Conservation (phyloP, 2,329 filamentous ascomycete species). For the Passalora sequoiae region DNA sequence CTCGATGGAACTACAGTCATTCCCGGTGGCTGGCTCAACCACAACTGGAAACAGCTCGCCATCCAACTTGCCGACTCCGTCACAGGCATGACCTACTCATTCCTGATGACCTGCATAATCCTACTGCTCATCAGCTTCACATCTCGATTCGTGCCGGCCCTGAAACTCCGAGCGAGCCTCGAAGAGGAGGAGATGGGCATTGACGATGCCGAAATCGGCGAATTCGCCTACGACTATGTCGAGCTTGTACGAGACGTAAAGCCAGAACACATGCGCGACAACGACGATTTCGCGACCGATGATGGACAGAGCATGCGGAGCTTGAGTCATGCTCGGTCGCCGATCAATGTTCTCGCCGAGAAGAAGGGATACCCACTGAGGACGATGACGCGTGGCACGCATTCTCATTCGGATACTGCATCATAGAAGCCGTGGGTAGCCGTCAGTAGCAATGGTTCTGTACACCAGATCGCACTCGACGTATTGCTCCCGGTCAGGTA, state of each 20-base stretch:
- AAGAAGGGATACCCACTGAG: slow-evolving; percentile 10
- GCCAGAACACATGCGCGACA: slow-evolving; percentile 10
- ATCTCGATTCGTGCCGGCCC: slow-evolving; percentile 71
- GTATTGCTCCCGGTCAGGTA: no score
- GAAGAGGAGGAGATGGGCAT: slow-evolving; percentile 80
- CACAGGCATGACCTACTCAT: slow-evolving; percentile 71
- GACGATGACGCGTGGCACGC: slow-evolving; percentile 4
- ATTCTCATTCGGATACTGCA: no score
- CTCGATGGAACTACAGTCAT: slow-evolving; percentile 67
- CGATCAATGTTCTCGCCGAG: slow-evolving; percentile 4
- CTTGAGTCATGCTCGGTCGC: slow-evolving; percentile 1
- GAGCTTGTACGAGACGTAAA: slow-evolving; percentile 69
- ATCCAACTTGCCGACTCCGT: slow-evolving; percentile 81
- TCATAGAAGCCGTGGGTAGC: no score
- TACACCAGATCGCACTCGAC: no score
- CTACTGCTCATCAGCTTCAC: slow-evolving; percentile 56
- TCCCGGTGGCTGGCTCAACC: slow-evolving; percentile 74
- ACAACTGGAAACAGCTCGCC: slow-evolving; percentile 74
- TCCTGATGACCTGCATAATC: slow-evolving; percentile 70
- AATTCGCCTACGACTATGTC: slow-evolving; percentile 94
- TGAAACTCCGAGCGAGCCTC: slow-evolving; percentile 67
- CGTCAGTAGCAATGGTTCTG: no score
- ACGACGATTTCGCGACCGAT: neutral
- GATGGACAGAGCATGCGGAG: slow-evolving; percentile 9
- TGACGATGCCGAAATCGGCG: slow-evolving; percentile 81